Base-by-base conservation (phyloP, 148 eudicot species). In the Silene uniflora region DNA sequence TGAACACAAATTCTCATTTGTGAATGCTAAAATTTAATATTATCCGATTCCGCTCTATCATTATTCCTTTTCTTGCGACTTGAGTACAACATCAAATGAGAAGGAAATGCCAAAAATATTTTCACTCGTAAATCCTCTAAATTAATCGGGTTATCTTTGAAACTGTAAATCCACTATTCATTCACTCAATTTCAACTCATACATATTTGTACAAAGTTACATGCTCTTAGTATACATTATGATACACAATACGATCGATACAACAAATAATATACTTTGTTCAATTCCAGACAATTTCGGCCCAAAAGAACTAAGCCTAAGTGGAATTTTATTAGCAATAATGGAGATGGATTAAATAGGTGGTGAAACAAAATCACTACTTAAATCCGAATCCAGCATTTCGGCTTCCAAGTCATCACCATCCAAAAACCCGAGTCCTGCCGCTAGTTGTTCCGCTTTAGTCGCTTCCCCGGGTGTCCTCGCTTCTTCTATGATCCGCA, bases 401-500 rank as follows among this genome's bases (percentile, higher is more conserved):
- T 86, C 88, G 18, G 73, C 74, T 21, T 90, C 90, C 6, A 24
- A 16, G 16, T 84, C 92, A n/a, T 87, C 89, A 6, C 65, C 63
- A 10, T 78, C 90, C 66, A 73, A 11, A 14, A 85, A 70, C 44
- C 81, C 86, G 11, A 27, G 55, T 42, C 80, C 80, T 4, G 72
- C 81, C 2, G 70, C 80, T 62, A 35, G 32, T 18, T 62, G 78
- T 25, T 21, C 80, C 1, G 75, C 79, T 70, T 75, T 87, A 17
- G 71, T 71, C 32, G 74, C 85, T 61, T 85, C 83, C 1, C 91
- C 89, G 6, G 91, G 86, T 3, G 62, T 84, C 75, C 81, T 83
- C 0, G 93, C 97, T 84, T 89, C 93, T 79, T 88, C 77, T 62
- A 92, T 83, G 71, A 87, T 85, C 72, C 52, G 79, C 84, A 79